These are phyloP conservation scores for Yamadazyma oceani DNA, from an alignment of 1,139 yeast species.

Conservation along the genomic window DNA sequence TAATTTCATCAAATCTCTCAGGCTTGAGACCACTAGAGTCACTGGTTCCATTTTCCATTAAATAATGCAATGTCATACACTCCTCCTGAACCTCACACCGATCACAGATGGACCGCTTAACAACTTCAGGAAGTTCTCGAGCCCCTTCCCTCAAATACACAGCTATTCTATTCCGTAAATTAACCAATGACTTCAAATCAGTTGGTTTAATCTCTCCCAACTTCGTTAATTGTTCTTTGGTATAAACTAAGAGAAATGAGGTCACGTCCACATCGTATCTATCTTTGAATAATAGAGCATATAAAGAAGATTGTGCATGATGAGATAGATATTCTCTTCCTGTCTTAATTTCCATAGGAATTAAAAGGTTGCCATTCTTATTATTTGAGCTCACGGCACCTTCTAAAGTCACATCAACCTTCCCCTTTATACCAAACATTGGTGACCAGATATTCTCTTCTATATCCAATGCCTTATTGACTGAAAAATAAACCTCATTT, in stretches of 20 bases:
- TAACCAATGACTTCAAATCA: conserved; percentile 62
- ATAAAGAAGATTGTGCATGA: conserved; percentile 86
- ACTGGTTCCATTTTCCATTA: conserved; percentile 56
- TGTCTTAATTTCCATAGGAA: conserved; percentile 89
- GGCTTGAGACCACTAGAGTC: conserved; percentile 47
- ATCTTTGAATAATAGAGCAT: conserved; percentile 76
- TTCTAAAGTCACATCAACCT: conserved; percentile 83
- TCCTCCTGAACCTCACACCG: conserved; percentile 58
- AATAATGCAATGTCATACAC: conserved; percentile 70
- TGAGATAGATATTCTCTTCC: conserved; percentile 70
- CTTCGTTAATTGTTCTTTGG: conserved; percentile 58
- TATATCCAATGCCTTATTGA: conserved; percentile 68
- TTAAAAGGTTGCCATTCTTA: conserved; percentile 43
- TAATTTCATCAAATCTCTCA: conserved; percentile 46
- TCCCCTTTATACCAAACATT: conserved; percentile 85
- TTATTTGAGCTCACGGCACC: conserved; percentile 39
- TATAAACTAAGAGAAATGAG: conserved; percentile 71
- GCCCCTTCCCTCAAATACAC: conserved; percentile 52
- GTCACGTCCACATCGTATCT: conserved; percentile 68
- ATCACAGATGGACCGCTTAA: conserved; percentile 61
- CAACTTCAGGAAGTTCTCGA: conserved; percentile 58
- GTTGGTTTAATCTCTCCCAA: conserved; percentile 54
- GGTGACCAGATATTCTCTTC: conserved; percentile 96
- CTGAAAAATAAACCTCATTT: conserved; percentile 43
- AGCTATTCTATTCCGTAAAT: conserved; percentile 72